Conservation (phyloP, 352 stramenopile species). For the Phytopythium aichiense region DNA sequence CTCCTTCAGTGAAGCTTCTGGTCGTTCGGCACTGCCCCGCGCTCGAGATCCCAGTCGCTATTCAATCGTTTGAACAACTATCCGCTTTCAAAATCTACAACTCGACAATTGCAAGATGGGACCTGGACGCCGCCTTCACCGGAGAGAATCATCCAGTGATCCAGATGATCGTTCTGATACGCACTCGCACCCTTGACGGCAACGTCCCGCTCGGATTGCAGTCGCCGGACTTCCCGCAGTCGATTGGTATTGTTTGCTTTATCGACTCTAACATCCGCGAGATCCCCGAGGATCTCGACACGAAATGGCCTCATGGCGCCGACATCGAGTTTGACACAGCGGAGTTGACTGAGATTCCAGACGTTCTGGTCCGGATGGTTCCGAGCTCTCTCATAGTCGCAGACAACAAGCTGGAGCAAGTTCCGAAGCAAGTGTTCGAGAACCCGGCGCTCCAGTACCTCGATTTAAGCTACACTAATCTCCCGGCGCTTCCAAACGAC, state of each 20-base stretch:
- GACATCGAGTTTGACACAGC: constrained; percentile 4
- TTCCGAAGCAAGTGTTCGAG: constrained; percentile 2
- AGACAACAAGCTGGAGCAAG: background rate
- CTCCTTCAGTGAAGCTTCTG: constrained; percentile 12
- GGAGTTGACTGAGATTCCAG: background rate
- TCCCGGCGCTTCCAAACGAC: constrained; percentile 1
- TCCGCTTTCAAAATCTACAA: constrained; percentile 29
- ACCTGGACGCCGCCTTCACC: constrained; percentile 10
- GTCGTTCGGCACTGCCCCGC: constrained; percentile 24
- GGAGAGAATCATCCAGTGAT: constrained; percentile 12
- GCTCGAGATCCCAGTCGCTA: constrained; percentile 21
- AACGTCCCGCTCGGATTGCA: constrained; percentile 7
- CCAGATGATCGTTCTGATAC: constrained; percentile 17
- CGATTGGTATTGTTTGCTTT: constrained; percentile 1
- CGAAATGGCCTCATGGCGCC: background rate
- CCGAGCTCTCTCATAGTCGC: background rate
- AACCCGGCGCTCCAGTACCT: background rate
- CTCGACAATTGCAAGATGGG: constrained; percentile 16
- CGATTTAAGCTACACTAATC: background rate
- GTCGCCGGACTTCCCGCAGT: background rate
- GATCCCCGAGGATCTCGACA: constrained; percentile 5
- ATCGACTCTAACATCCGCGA: constrained; percentile 1
- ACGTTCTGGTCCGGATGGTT: background rate
- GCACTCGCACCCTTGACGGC: constrained; percentile 15
- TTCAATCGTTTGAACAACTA: constrained; percentile 14